Percentiles rank a stretch among this genome's conserved stretches.
Conservation (phyloP, 108 stramenopile genomes). For the Cylindrotheca closterium region DNA sequence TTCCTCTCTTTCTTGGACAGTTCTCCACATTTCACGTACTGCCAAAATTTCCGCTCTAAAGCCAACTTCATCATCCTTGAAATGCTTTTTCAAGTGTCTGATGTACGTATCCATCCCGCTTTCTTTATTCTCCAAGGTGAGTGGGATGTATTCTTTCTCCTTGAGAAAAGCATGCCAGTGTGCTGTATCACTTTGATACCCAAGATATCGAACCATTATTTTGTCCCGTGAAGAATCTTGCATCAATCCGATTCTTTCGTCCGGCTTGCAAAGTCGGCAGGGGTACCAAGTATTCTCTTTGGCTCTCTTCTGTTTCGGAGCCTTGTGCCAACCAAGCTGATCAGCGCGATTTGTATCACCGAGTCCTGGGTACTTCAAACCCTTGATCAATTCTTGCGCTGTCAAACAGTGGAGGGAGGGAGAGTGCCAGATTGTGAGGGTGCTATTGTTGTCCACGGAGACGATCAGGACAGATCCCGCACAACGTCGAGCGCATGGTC, state of each 20-base stretch:
- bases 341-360: not conserved
- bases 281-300: not conserved
- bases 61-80: not conserved
- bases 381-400: slow-evolving; percentile 43
- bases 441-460: too few species aligned
- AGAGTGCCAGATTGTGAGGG: too few species aligned
- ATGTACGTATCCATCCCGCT: not conserved
- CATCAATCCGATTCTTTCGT: not conserved
- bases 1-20: not conserved
- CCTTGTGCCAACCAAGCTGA: slow-evolving; percentile 7
- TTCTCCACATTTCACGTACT: not conserved
- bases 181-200: not conserved
- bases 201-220: slow-evolving; percentile 5
- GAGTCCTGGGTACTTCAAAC: not conserved
- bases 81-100: not conserved
- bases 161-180: not conserved
- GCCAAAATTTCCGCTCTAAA: not conserved
- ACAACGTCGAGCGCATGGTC: too few species aligned
- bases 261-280: slow-evolving; percentile 1
- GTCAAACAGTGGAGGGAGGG: too few species aligned
- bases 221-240: not conserved
- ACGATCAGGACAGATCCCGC: too few species aligned
- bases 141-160: not conserved
- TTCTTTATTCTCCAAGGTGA: not conserved
- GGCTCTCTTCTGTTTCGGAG: not conserved